phyloP scores from a whole-genome alignment of 768 basidiomycete genomes.

The Trametes coccinea region DNA sequence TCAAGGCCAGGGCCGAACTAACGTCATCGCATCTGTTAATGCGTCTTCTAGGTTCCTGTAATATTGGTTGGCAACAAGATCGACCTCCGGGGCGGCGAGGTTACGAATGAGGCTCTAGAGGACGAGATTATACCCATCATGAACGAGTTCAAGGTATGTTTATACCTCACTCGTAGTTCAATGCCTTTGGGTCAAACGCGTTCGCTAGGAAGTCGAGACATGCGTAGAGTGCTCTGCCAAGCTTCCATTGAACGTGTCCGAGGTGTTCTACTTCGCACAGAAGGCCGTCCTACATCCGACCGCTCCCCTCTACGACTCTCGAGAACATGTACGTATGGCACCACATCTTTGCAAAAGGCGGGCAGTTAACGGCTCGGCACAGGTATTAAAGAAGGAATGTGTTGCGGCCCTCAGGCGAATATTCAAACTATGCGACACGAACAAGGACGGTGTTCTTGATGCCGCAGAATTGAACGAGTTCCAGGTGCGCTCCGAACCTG shows the following conservation, averaged over 20 bases:
- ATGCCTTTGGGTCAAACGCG: background rate
- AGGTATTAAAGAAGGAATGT: slow-evolving; percentile 94
- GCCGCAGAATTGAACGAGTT: slow-evolving; percentile 94
- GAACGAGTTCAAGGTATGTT: slow-evolving; percentile 92
- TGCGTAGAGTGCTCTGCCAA: slow-evolving; percentile 97
- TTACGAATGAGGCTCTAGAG: slow-evolving; percentile 92
- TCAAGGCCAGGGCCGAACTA: background rate
- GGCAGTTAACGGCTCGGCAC: slow-evolving; percentile 12
- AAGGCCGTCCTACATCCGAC: slow-evolving; percentile 97
- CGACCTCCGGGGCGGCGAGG: slow-evolving; percentile 88
- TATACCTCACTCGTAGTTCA: background rate
- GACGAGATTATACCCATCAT: slow-evolving; percentile 96
- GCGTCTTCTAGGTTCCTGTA: slow-evolving; percentile 73
- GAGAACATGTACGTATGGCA: slow-evolving; percentile 74
- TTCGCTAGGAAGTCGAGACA: slow-evolving; percentile 89
- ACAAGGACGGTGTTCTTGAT: slow-evolving; percentile 93
- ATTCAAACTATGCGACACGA: slow-evolving; percentile 93
- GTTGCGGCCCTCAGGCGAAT: slow-evolving; percentile 85
- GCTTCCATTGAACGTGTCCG: slow-evolving; percentile 87
- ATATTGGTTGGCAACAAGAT: slow-evolving; percentile 99
- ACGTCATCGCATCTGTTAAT: background rate
- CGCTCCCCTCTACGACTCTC: slow-evolving; percentile 93
- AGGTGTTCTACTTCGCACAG: slow-evolving; percentile 98
- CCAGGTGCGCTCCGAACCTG: slow-evolving; percentile 59
- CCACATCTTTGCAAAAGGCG: background rate